These are phyloP conservation scores for Colletotrichum agaves DNA, from an alignment of 2,329 filamentous ascomycete genomes.

Conservation along the genomic window DNA sequence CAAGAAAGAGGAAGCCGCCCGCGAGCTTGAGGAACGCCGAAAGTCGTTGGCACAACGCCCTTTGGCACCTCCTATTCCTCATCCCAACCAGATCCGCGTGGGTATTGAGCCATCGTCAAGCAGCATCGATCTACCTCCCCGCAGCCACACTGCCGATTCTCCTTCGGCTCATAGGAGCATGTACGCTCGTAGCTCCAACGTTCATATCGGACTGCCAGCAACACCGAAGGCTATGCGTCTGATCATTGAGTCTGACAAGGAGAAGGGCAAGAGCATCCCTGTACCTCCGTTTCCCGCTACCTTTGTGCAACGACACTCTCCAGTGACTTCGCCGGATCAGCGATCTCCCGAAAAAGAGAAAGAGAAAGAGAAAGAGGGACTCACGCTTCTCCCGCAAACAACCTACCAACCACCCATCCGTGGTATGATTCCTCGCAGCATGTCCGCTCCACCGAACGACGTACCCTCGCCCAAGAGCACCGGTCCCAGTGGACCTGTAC, in stretches of 20 bases:
- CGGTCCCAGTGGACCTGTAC: conserved; percentile 40
- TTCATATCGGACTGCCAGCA: conserved; percentile 82
- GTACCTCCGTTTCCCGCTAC: conserved; percentile 63
- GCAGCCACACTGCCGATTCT: conserved; percentile 75
- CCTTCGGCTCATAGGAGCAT: conserved; percentile 54
- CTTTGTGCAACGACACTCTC: conserved; percentile 57
- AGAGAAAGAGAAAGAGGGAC: conserved; percentile 44
- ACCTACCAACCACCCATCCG: conserved; percentile 59
- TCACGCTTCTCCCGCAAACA: conserved; percentile 60
- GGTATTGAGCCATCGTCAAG: conserved; percentile 43
- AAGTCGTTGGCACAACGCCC: conserved; percentile 84
- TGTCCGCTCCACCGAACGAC: conserved; percentile 63
- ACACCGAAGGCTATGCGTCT: conserved; percentile 93
- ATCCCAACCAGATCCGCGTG: conserved; percentile 68
- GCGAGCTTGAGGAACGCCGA: conserved; percentile 88
- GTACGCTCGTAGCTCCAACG: conserved; percentile 55
- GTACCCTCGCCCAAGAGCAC: conserved; percentile 50
- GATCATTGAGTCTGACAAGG: conserved; percentile 71
- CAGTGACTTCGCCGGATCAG: conserved; percentile 50
- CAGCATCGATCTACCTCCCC: conserved; percentile 59
- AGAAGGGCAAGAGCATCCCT: conserved; percentile 40
- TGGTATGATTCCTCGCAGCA: conserved; percentile 65
- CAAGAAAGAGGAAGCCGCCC: conserved; percentile 80
- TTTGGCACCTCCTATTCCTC: conserved; percentile 81
- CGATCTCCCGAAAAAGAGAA: conserved; percentile 49